Conservation (phyloP, 2,329 filamentous ascomycete species). For the Fusarium sp. region DNA sequence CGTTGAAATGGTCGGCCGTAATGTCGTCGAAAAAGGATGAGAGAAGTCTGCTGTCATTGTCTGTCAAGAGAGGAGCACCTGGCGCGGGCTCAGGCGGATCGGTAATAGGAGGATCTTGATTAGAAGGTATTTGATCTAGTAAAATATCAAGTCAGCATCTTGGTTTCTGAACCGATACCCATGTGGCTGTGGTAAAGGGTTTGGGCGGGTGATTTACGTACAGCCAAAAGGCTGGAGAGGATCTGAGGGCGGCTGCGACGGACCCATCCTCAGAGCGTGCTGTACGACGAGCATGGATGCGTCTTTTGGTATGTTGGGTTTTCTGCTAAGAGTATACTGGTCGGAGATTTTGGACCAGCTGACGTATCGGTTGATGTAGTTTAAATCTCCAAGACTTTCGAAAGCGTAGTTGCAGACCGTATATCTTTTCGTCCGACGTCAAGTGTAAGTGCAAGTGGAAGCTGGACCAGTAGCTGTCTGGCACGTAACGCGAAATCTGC, state of each 20-base stretch:
- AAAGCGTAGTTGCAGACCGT: not conserved
- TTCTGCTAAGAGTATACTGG: conserved; percentile 17
- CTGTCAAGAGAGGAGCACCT: conserved; percentile 74
- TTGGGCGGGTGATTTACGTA: conserved; percentile 57
- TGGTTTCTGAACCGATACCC: not conserved
- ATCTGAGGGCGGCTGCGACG: conserved; percentile 65
- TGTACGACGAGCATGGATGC: conserved; percentile 70
- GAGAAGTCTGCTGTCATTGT: conserved; percentile 70
- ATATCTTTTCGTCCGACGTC: conserved; percentile 11
- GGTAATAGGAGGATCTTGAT: conserved; percentile 60
- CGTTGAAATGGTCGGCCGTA: conserved; percentile 62
- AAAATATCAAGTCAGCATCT: conserved; percentile 46
- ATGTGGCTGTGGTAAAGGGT: not conserved
- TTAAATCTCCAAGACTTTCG: not conserved
- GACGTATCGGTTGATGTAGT: conserved; percentile 2
- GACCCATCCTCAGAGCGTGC: conserved; percentile 68
- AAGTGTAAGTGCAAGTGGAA: conserved; percentile 13
- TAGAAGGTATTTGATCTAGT: conserved; percentile 60
- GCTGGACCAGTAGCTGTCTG: conserved; percentile 6
- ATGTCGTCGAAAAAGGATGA: conserved; percentile 69
- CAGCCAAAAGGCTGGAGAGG: conserved; percentile 74
- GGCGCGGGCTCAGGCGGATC: conserved; percentile 72
- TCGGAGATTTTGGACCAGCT: conserved; percentile 6
- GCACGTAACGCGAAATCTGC: conserved; percentile 1
- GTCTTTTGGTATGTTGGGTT: conserved; percentile 45